Base-by-base conservation (phyloP, 2,329 filamentous ascomycete species). In the Alternaria brassicae region DNA sequence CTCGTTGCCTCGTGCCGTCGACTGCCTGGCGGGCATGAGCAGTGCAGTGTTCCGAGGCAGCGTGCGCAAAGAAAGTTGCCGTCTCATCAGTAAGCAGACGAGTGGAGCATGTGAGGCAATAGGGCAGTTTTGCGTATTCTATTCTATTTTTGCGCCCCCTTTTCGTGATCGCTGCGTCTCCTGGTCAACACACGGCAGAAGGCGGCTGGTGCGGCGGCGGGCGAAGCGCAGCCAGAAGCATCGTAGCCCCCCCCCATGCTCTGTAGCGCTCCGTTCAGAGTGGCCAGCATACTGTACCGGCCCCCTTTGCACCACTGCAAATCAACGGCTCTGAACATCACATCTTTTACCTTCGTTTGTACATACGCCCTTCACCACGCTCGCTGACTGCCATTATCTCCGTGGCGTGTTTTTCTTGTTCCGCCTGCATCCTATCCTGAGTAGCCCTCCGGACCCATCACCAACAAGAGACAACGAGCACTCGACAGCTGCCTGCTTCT, bases 361-460 rank as follows among this genome's bases (percentile, higher is more conserved):
- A 57, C 49, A 51, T 68, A 57, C 49, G 50, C 56, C 52, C 63
- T 56, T 62, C 48, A 56, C 58, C 62, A 75, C 73, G 56, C 56
- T 76, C 75, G 75, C 70, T 77, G 70, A 59, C 66, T 60, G 58
- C 71, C 67, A 62, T 71, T 61, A 63, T 52, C 42, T 49, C 56
- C 56, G 48, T 34, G 47, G 52, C 39, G 56, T 61, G 69, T 61
- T 59, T 49, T 61, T 57, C 51, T 54, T 54, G 53, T 41, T 58
- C 58, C 54, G 39, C 55, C 63, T 57, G 64, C 72, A 72, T 74
- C 75, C 68, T 72, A 72, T 74, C 75, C 68, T 72, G 60, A n/a
- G 57, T 49, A 58, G 49, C 52, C 52, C 41, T 49, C 30, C 59
- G 51, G 34, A 53, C 55, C 19, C 55, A 53, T 42, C 32, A 45